These are phyloP conservation scores for Neoboletus magnificus DNA, from an alignment of 768 basidiomycete species.

Conservation along the genomic window DNA sequence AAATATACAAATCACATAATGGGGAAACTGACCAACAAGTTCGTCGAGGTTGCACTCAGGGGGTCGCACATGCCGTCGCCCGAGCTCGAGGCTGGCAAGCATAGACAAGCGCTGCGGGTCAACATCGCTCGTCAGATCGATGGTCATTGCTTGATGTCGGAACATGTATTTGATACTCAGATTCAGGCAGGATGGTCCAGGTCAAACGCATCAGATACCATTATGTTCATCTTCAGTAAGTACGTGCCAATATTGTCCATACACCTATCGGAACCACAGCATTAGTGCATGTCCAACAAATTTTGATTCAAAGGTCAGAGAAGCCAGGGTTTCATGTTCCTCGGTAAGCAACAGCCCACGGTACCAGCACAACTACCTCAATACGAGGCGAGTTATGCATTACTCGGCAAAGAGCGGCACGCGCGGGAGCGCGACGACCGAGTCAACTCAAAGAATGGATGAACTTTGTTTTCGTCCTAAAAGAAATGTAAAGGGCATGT, in stretches of 20 bases:
- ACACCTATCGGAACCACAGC: slow-evolving; percentile 2
- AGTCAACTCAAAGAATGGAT: slow-evolving; percentile 78
- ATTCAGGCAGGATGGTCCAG: neutral
- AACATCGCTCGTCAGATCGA: no score
- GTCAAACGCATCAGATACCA: neutral
- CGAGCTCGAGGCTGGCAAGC: no score
- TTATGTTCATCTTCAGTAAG: neutral
- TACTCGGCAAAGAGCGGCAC: slow-evolving; percentile 38
- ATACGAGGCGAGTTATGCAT: slow-evolving; percentile 43
- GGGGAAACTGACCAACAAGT: no score
- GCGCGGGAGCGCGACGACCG: slow-evolving; percentile 31
- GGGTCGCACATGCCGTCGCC: no score
- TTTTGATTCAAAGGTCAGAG: slow-evolving; percentile 43
- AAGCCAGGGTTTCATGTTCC: slow-evolving; percentile 62
- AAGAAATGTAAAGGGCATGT: neutral
- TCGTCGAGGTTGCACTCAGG: no score
- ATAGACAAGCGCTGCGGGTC: no score
- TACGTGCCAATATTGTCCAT: neutral
- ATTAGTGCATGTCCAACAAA: slow-evolving; percentile 3
- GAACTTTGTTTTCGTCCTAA: slow-evolving; percentile 72
- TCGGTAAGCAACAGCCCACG: slow-evolving; percentile 31
- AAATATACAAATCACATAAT: no score
- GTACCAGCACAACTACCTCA: slow-evolving; percentile 43
- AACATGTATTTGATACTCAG: no score
- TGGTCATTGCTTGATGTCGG: no score